Percentiles rank a stretch among this genome's conserved stretches.
Conservation (phyloP, 2,329 filamentous ascomycete species). For the Fusarium sororula region DNA sequence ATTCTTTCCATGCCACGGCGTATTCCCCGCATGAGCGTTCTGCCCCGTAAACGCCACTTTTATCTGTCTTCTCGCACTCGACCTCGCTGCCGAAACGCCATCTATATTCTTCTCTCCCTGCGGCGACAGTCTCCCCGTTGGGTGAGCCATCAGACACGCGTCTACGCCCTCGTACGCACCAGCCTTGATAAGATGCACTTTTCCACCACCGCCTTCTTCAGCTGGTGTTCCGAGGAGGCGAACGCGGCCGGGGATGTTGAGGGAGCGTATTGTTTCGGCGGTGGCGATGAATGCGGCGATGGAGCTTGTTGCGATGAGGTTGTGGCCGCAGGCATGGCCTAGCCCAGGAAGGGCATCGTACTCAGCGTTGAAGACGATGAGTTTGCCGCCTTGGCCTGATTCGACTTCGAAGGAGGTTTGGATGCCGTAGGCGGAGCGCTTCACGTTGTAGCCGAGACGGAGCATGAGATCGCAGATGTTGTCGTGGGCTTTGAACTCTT, state of each 20-base stretch:
- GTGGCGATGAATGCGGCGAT: conserved; percentile 25
- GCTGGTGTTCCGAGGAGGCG: conserved; percentile 57
- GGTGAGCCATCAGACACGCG: conserved; percentile 44
- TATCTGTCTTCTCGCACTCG: conserved; percentile 61
- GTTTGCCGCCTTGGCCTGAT: conserved; percentile 14
- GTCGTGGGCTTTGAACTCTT: conserved; percentile 21
- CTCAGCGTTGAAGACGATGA: conserved; percentile 30
- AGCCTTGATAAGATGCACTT: conserved; percentile 56
- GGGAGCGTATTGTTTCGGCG: conserved; percentile 18
- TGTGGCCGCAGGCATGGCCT: conserved; percentile 29
- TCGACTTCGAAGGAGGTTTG: conserved; percentile 25
- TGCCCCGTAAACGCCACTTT: conserved; percentile 63
- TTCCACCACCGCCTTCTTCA: conserved; percentile 63
- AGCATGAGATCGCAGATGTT: conserved; percentile 17
- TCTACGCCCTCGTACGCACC: conserved; percentile 54
- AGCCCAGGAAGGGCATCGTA: conserved; percentile 27
- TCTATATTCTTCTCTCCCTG: neutral
- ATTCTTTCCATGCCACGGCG: conserved; percentile 68
- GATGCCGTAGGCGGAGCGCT: conserved; percentile 7
- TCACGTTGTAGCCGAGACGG: conserved; percentile 11
- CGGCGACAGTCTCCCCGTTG: conserved; percentile 15
- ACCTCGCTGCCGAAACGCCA: conserved; percentile 54
- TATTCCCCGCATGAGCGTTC: conserved; percentile 64
- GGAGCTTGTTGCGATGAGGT: conserved; percentile 27
- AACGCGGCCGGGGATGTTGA: neutral